Evolutionary conservation across 768 basidiomycete genomes (phyloP), one percentile per base, ranked within the genome.

Genomic region (Jaapia argillacea): DNA sequence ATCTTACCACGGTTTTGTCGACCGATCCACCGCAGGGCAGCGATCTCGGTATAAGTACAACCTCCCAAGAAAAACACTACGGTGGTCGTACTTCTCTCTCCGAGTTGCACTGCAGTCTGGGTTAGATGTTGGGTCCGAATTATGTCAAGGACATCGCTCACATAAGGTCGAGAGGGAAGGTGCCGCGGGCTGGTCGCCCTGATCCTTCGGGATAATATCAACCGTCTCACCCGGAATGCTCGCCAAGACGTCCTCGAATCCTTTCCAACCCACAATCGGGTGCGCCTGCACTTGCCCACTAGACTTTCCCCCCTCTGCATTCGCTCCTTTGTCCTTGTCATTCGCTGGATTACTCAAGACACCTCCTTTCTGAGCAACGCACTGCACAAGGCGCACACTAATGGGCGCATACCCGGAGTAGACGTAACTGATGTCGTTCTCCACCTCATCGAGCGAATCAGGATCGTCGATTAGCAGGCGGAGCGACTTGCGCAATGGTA

Each of bases 351-450:
- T 87, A 57, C 83, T 87, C 31, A 94, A 66, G 37, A 97, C 84
- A 3, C 85, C 84, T 26, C 84, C 85, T 63, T 90, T 96, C 65
- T 93, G 90, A 12, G 87, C 86, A 36, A 89, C 70, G 58, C 92
- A 92, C 64, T 98, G 96, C 2, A 98, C 83, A 5, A 98, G 73
- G 25, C 96, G 78, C 21, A 97, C 63, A 58, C 84, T 88, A 51
- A 98, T 78, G 12, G 96, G 96, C 1, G 96, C 94, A 60, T 91
- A 98, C 16, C 94, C 96, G 1, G 92, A 96, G 65, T 96, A 99
- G 26, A 90, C 87, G 58, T 87, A 98, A 48, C 87, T 83, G 60
- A 97, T 88, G 60, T 99, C 96, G 56, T 89, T 89, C 56, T 96
- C 91, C 25, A 85, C 72, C 55, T 86, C 85, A 48, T 85, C 85